These are phyloP conservation scores for Nitzschia inconspicua DNA, from an alignment of 108 stramenopile genomes.

Conservation along the genomic window DNA sequence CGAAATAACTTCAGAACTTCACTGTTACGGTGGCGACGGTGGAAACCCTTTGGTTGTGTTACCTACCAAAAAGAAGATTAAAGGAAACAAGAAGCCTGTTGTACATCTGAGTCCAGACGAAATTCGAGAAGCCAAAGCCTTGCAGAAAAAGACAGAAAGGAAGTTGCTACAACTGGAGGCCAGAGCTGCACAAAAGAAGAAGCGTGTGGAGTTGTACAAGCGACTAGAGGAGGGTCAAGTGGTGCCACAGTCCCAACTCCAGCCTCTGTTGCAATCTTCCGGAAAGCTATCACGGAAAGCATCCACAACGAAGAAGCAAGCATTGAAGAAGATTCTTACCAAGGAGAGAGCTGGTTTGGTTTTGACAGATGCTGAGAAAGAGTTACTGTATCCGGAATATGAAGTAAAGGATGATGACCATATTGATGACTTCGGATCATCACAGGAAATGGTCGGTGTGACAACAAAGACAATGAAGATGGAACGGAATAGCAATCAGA, in stretches of 20 bases:
- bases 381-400: slow-evolving; percentile 50
- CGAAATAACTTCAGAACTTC: slow-evolving; percentile 50
- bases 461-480: slow-evolving; percentile 4
- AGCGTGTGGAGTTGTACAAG: slow-evolving; percentile 56
- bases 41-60: slow-evolving; percentile 44
- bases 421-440: no score
- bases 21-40: slow-evolving; percentile 16
- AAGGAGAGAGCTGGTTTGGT: slow-evolving; percentile 67
- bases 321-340: slow-evolving; percentile 50
- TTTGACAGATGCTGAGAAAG: slow-evolving; percentile 68
- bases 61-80: slow-evolving; percentile 39
- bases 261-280: slow-evolving; percentile 9
- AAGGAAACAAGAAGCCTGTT: slow-evolving; percentile 15
- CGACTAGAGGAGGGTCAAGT: slow-evolving; percentile 38
- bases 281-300: slow-evolving; percentile 32
- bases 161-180: slow-evolving; percentile 71
- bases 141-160: slow-evolving; percentile 63
- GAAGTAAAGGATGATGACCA: slow-evolving; percentile 19
- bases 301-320: slow-evolving; percentile 64
- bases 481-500: not conserved
- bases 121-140: slow-evolving; percentile 59
- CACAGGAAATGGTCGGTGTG: not conserved
- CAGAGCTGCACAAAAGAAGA: slow-evolving; percentile 60
- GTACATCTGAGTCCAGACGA: slow-evolving; percentile 73
- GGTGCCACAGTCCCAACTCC: not conserved